Base-by-base conservation (phyloP, 208 protist genomes). In the Herpetomonas tarakana region DNA sequence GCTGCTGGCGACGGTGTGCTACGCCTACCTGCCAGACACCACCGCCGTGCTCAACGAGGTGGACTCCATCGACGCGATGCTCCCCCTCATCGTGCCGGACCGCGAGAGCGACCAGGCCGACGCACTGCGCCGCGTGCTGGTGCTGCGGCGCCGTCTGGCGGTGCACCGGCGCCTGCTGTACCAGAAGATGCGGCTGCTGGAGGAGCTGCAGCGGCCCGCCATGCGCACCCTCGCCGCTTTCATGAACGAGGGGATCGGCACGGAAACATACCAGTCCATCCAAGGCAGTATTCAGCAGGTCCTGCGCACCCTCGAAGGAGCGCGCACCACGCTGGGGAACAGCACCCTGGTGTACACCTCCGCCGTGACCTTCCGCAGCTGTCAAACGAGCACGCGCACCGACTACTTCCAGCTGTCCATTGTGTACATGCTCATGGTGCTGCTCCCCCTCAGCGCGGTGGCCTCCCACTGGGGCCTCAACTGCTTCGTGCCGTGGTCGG, bases 381-480 rank as follows among this genome's bases (percentile, higher is more conserved):
- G 61, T 54, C 39, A 44, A 16, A 57, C 46, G 30, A 86, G 77
- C 52, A 84, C 74, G 31, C 22, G 56, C 27, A 59, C 80, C 11
- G 83, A 91, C 65, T 76, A 75, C 26, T 81, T 68, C 47, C 57
- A 63, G 53, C 35, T 91, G n/a, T 55, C 77, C n/a, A 54, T 86
- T 21, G 45, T 69, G 38, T 85, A 76, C 65, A 50, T 88, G 22
- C 14, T 72, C 1, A 30, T 91, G 7, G 61, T 74, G 25, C 58
- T 79, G 16, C 29, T 91, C 3, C 83, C 83, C 2, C 52, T 84
- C n/a, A 82, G 62, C 31, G 68, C 81, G 25, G 44, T 91, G 11
- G 80, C 69, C 1, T 80, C 74, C 21, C 83, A 91, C 2, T 91
- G 76, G 71, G 83, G 77, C 27, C 76, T 91, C 71, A 85, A 91